Conservation (phyloP, 129 eudicot genomes). For the Chrysanthemum lavandulifolium region DNA sequence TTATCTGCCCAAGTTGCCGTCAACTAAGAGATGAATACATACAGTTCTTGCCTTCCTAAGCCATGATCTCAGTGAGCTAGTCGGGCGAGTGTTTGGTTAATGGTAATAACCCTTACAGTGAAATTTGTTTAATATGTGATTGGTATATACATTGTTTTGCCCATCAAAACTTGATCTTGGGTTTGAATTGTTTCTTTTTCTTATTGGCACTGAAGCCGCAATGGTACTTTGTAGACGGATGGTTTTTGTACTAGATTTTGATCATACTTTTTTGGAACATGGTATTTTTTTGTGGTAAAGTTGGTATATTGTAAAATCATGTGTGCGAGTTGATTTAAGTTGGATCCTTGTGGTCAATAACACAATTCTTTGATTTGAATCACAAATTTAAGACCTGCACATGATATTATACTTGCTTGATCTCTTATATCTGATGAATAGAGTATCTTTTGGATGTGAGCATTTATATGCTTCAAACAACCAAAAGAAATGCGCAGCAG, state of each 20-base stretch:
- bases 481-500: no score
- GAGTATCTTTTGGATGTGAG: no score
- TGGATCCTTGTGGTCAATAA: no score
- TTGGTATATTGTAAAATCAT: no score
- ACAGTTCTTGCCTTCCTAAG: not conserved
- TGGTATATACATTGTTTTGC: constrained; percentile 1
- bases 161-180: constrained; percentile 12
- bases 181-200: constrained; percentile 3
- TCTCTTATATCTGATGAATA: no score
- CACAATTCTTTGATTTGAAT: no score
- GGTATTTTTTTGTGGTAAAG: no score
- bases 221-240: not conserved
- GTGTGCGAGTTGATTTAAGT: no score
- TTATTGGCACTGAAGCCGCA: not conserved
- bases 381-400: no score
- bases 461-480: no score
- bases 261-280: not conserved
- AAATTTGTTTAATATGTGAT: not conserved
- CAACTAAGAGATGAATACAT: constrained; percentile 35
- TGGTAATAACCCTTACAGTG: constrained; percentile 1
- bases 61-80: not conserved
- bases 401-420: no score
- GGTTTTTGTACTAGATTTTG: constrained; percentile 16
- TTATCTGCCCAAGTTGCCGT: constrained; percentile 62
- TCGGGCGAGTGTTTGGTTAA: not conserved